phyloP scores from a whole-genome alignment of 306 rosid species.

The Trichosanthes cucumerina region DNA sequence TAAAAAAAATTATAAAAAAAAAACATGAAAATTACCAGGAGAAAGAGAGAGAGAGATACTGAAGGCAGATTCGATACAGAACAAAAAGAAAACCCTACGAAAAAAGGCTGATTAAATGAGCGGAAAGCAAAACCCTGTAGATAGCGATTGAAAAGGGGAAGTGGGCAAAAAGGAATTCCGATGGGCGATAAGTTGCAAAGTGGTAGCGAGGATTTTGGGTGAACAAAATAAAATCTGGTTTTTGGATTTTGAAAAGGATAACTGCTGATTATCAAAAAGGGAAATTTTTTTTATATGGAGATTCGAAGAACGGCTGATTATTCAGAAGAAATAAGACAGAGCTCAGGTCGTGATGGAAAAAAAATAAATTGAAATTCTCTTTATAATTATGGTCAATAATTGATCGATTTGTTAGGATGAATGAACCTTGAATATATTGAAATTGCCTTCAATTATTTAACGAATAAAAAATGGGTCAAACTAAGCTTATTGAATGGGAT shows the following conservation, averaged over 20 bases:
- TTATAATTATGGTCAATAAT: neutral
- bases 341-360: neutral
- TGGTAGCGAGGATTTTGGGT: neutral
- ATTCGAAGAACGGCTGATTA: neutral
- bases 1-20: neutral
- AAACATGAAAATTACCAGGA: neutral
- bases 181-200: neutral
- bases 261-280: neutral
- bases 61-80: neutral
- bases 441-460: too few species aligned
- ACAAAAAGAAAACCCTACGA: neutral
- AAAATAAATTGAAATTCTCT: neutral
- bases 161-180: neutral
- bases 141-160: neutral
- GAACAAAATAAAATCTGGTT: neutral
- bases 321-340: neutral
- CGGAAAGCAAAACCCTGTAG: conserved; percentile 1
- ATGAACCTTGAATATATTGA: too few species aligned
- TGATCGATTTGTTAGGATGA: neutral
- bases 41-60: neutral
- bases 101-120: neutral
- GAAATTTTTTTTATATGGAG: neutral
- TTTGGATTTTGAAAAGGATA: neutral
- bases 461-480: too few species aligned
- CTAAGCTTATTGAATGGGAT: too few species aligned